Conservation (phyloP, 257 asterid species). For the Penstemon newberryi region DNA sequence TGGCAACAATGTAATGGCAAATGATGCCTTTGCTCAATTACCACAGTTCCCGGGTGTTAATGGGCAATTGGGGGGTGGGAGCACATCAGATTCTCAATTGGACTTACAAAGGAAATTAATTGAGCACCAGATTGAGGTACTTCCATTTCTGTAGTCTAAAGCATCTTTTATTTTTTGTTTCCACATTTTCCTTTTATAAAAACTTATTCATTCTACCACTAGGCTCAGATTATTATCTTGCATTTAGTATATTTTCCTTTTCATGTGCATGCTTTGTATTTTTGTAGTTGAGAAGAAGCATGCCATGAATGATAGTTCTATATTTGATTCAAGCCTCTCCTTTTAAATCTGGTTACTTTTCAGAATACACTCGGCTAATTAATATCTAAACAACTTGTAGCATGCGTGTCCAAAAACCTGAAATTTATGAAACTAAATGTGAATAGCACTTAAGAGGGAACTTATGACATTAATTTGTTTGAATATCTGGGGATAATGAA, state of each 20-base stretch:
- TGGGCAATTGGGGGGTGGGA: conserved; percentile 27
- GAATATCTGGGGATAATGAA: not conserved
- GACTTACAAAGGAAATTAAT: conserved; percentile 43
- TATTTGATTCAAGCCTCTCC: conserved; percentile 11
- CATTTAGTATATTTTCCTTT: not conserved
- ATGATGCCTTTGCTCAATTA: conserved; percentile 22
- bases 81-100: conserved; percentile 31
- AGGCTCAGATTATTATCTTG: not conserved
- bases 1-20: conserved; percentile 19
- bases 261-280: not conserved
- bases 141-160: conserved; percentile 14
- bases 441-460: not conserved
- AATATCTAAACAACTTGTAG: not conserved
- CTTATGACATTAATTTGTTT: not conserved
- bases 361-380: not conserved
- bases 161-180: not conserved
- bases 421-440: not conserved
- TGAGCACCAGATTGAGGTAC: conserved; percentile 58
- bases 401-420: not conserved
- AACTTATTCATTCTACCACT: not conserved
- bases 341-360: not conserved
- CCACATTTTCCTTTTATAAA: not conserved
- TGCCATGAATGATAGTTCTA: not conserved
- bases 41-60: conserved; percentile 28
- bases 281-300: conserved; percentile 1